These are phyloP conservation scores for Paralagenidium karlingii DNA, from an alignment of 352 stramenopile genomes.

Conservation along the genomic window DNA sequence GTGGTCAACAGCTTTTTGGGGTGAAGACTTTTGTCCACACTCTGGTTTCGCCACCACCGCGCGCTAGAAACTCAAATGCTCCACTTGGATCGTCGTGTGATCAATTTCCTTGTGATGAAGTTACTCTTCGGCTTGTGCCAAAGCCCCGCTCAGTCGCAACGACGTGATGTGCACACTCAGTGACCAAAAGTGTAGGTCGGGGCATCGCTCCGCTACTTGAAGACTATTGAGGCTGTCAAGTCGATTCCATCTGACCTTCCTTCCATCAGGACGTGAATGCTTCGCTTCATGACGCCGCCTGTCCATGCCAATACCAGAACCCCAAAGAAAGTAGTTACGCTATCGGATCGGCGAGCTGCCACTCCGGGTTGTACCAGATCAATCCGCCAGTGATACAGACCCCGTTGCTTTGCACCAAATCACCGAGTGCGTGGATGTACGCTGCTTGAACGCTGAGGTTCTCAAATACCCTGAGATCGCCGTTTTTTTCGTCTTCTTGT, in stretches of 20 bases:
- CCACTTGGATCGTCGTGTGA: conserved; percentile 58
- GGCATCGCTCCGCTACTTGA: conserved; percentile 86
- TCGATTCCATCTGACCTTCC: conserved; percentile 85
- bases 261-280: conserved; percentile 92
- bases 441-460: conserved; percentile 95
- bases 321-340: conserved; percentile 94
- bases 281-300: conserved; percentile 82
- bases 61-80: conserved; percentile 23
- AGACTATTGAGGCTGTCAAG: conserved; percentile 29
- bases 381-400: conserved; percentile 92
- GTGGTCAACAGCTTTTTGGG: no score
- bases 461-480: no score
- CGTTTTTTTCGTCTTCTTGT: no score
- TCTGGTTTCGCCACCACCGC: no score
- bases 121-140: conserved; percentile 37
- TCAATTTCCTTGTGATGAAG: conserved; percentile 35
- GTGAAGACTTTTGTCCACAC: no score
- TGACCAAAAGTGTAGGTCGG: conserved; percentile 95
- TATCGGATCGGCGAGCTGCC: conserved; percentile 94
- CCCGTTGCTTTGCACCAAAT: conserved; percentile 94
- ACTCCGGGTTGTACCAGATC: conserved; percentile 95
- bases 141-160: conserved; percentile 29
- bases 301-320: conserved; percentile 91
- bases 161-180: conserved; percentile 88
- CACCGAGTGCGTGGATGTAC: conserved; percentile 95